phyloP scores from a whole-genome alignment of 805 yeast genomes.

The Wickerhamomyces bisporus region DNA sequence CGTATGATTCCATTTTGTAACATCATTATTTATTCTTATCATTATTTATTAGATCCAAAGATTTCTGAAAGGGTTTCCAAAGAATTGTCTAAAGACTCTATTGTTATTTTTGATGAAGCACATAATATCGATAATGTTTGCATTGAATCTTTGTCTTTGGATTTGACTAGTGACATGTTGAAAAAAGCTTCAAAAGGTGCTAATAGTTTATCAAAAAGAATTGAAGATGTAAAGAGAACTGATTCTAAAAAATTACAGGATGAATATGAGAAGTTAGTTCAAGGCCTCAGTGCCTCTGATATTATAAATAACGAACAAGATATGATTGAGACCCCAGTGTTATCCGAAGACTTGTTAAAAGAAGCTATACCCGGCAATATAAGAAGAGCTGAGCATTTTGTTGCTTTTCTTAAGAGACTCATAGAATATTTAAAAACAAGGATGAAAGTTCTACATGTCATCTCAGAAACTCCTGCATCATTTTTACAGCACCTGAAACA shows the following conservation, averaged over 20 bases:
- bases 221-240: slow-evolving; percentile 76
- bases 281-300: slow-evolving; percentile 82
- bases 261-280: slow-evolving; percentile 88
- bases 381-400: slow-evolving; percentile 93
- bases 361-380: slow-evolving; percentile 98
- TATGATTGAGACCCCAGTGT: slow-evolving; percentile 81
- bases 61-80: slow-evolving; percentile 93
- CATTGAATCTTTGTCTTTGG: slow-evolving; percentile 89
- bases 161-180: slow-evolving; percentile 84
- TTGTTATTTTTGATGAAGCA: slow-evolving; percentile 96
- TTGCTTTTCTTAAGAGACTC: slow-evolving; percentile 86
- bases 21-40: slow-evolving; percentile 92
- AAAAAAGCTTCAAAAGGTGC: slow-evolving; percentile 89
- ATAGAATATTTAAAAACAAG: slow-evolving; percentile 93
- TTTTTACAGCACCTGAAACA: slow-evolving; percentile 91
- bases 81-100: slow-evolving; percentile 87
- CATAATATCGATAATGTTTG: slow-evolving; percentile 98
- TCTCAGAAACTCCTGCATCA: slow-evolving; percentile 95
- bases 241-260: slow-evolving; percentile 82
- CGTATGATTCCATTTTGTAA: slow-evolving; percentile 96
- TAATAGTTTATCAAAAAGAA: slow-evolving; percentile 64
- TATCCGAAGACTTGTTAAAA: slow-evolving; percentile 77
- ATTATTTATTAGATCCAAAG: slow-evolving; percentile 92
- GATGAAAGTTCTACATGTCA: slow-evolving; percentile 96
- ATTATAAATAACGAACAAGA: slow-evolving; percentile 55